These are phyloP conservation scores for Mycotypha africana DNA, from an alignment of 371 early-diverging fungal species.

Conservation along the genomic window DNA sequence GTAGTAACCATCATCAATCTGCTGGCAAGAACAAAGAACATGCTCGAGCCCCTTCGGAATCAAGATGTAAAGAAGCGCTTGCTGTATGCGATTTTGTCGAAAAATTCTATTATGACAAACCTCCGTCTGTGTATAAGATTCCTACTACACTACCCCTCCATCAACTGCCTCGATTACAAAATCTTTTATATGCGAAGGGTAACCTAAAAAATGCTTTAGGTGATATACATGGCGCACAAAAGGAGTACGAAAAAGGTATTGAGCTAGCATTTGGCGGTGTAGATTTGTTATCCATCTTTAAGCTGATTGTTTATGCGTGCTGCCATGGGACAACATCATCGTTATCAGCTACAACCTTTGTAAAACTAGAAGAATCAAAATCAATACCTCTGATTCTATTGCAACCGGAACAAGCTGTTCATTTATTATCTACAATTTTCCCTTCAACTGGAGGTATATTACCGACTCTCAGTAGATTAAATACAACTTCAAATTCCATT, in stretches of 20 bases:
- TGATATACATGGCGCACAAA: conserved; percentile 65
- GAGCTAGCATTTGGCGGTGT: conserved; percentile 75
- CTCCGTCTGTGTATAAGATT: conserved; percentile 12
- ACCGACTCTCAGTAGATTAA: conserved; percentile 42
- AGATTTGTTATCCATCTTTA: conserved; percentile 51
- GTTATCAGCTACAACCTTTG: too few species aligned
- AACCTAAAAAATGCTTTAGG: conserved; percentile 76
- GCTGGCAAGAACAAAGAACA: conserved; percentile 16
- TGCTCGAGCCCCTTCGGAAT: conserved; percentile 11
- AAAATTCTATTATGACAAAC: conserved; percentile 41
- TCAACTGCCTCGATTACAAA: conserved; percentile 65
- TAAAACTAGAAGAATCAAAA: not conserved
- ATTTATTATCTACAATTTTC: conserved; percentile 55
- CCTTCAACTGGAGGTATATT: conserved; percentile 57
- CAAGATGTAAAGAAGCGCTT: conserved; percentile 76
- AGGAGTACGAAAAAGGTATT: conserved; percentile 75
- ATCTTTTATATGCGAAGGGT: conserved; percentile 82
- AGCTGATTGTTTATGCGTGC: conserved; percentile 37
- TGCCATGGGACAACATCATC: conserved; percentile 20
- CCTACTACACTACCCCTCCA: conserved; percentile 44
- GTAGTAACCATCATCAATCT: too few species aligned
- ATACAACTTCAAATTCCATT: not conserved
- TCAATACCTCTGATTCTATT: conserved; percentile 52
- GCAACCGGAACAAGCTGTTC: conserved; percentile 62
- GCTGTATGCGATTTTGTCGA: conserved; percentile 80